Evolutionary conservation across 148 eudicot species (phyloP).

Genomic region (Spergularia bocconei): DNA sequence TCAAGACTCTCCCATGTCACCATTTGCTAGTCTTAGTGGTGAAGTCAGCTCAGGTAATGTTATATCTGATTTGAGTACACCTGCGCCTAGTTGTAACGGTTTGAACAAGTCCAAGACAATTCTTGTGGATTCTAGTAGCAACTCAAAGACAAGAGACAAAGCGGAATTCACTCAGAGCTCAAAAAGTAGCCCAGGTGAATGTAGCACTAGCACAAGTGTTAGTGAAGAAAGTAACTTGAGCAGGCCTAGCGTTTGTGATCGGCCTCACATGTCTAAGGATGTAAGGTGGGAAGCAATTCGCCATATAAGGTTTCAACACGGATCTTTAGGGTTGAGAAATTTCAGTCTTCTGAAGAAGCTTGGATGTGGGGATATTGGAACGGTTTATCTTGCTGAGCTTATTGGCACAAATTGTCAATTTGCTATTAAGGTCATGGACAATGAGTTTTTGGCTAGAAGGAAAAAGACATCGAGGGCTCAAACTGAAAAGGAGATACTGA

Average conservation of each 20-base stretch:
- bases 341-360: slow-evolving; percentile 87
- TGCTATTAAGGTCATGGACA: slow-evolving; percentile 97
- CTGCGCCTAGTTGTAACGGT: slow-evolving; percentile 31
- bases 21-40: slow-evolving; percentile 32
- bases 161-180: slow-evolving; percentile 74
- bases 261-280: slow-evolving; percentile 96
- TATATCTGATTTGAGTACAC: slow-evolving; percentile 37
- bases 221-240: slow-evolving; percentile 81
- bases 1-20: slow-evolving; percentile 40
- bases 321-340: slow-evolving; percentile 62
- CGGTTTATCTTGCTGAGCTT: slow-evolving; percentile 91
- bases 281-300: slow-evolving; percentile 79
- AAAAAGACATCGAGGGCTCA: slow-evolving; percentile 85
- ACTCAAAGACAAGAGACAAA: slow-evolving; percentile 41
- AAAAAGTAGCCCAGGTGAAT: slow-evolving; percentile 71
- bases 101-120: slow-evolving; percentile 28
- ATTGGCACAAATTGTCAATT: slow-evolving; percentile 68
- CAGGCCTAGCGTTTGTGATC: slow-evolving; percentile 66
- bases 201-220: slow-evolving; percentile 66
- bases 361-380: slow-evolving; percentile 95
- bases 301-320: slow-evolving; percentile 57
- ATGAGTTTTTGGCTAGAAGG: slow-evolving; percentile 77
- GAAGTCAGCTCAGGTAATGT: slow-evolving; percentile 34
- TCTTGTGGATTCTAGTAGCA: slow-evolving; percentile 33
- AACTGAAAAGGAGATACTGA: slow-evolving; percentile 83